Evolutionary conservation across 2,329 filamentous ascomycete species (phyloP).

Genomic region (Coniochaeta pulveracea): DNA sequence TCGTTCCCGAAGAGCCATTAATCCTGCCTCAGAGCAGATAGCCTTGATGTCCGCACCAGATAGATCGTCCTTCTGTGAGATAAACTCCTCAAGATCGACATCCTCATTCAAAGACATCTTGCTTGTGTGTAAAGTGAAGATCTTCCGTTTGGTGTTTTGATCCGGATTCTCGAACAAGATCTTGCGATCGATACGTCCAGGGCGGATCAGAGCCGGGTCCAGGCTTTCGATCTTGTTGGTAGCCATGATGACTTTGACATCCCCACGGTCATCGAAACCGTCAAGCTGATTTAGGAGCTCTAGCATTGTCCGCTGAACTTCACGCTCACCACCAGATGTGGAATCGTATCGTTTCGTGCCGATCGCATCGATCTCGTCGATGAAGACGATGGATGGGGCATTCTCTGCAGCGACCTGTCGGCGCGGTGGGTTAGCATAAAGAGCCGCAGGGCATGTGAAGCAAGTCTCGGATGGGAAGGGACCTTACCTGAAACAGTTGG

Average conservation of each 20-base stretch:
- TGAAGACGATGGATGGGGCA: slow-evolving; percentile 94
- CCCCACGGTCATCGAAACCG: slow-evolving; percentile 95
- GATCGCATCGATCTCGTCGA: slow-evolving; percentile 98
- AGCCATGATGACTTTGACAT: slow-evolving; percentile 99
- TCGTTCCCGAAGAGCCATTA: slow-evolving; percentile 87
- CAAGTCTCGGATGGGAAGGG: not conserved
- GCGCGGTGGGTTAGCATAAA: slow-evolving; percentile 16
- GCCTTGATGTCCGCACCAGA: slow-evolving; percentile 98
- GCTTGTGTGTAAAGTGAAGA: slow-evolving; percentile 93
- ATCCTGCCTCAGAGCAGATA: slow-evolving; percentile 92
- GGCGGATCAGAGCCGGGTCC: slow-evolving; percentile 90
- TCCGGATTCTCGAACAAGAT: slow-evolving; percentile 62
- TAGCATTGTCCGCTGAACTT: slow-evolving; percentile 97
- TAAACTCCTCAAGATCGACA: slow-evolving; percentile 97
- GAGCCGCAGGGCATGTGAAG: not conserved
- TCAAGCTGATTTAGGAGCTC: slow-evolving; percentile 97
- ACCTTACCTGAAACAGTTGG: slow-evolving; percentile 73
- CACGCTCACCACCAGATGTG: slow-evolving; percentile 89
- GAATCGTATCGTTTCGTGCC: slow-evolving; percentile 98
- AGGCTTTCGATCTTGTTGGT: slow-evolving; percentile 99
- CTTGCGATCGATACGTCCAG: slow-evolving; percentile 96
- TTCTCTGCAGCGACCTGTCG: slow-evolving; percentile 88
- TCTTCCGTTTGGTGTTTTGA: slow-evolving; percentile 93
- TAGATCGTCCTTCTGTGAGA: slow-evolving; percentile 94
- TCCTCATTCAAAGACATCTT: slow-evolving; percentile 97